phyloP scores from a whole-genome alignment of 2,329 filamentous ascomycete species.

The Penicillium sp. region DNA sequence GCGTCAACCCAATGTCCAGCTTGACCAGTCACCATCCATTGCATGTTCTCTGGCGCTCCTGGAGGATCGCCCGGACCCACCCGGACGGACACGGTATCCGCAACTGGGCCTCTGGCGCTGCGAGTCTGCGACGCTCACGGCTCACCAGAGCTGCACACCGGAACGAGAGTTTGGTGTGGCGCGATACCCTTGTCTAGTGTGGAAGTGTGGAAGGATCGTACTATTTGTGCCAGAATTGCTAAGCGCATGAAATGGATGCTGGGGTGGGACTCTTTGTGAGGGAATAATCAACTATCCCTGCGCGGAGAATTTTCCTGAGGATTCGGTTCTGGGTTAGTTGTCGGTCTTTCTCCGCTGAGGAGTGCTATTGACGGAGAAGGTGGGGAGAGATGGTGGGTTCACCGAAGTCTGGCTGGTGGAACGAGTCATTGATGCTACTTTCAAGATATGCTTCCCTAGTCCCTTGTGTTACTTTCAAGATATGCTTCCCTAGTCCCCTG shows the following conservation, averaged over 20 bases:
- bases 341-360: neutral
- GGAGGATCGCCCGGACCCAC: slow-evolving; percentile 2
- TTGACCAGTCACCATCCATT: neutral
- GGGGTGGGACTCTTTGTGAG: neutral
- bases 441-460: neutral
- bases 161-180: neutral
- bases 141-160: neutral
- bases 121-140: too few species aligned
- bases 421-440: neutral
- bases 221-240: neutral
- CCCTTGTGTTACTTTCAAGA: neutral
- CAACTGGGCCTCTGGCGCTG: too few species aligned
- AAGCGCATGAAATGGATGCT: too few species aligned
- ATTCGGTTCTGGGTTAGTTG: neutral
- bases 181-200: neutral
- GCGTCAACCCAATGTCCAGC: neutral
- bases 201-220: neutral
- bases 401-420: neutral
- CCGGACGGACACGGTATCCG: neutral
- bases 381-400: neutral
- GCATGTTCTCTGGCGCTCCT: neutral
- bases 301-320: neutral
- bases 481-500: neutral
- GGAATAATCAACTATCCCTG: neutral
- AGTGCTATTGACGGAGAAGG: neutral